These are phyloP conservation scores for Clitoria ternatea DNA, from an alignment of 306 rosid genomes.

Conservation along the genomic window DNA sequence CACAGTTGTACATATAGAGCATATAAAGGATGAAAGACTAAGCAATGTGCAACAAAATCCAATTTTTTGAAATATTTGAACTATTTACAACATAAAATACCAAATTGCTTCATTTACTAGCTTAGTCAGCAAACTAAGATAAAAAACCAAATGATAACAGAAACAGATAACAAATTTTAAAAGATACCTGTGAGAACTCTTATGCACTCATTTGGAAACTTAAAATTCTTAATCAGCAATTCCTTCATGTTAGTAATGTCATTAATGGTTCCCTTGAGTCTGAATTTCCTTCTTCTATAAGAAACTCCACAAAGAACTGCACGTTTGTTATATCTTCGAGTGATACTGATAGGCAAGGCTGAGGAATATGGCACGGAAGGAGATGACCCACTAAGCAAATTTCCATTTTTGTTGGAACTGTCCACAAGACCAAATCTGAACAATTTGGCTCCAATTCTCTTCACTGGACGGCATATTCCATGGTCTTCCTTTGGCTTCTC, in stretches of 20 bases:
- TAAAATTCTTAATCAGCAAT: slow-evolving; percentile 37
- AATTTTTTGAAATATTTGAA: no score
- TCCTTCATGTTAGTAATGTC: slow-evolving; percentile 58
- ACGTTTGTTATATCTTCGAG: slow-evolving; percentile 46
- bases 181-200: slow-evolving; percentile 64
- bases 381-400: background rate
- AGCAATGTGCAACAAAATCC: no score
- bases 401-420: background rate
- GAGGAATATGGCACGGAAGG: background rate
- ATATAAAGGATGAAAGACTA: no score
- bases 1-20: no score
- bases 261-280: slow-evolving; percentile 59
- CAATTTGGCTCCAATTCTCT: slow-evolving; percentile 15
- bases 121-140: no score
- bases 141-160: background rate
- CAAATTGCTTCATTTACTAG: no score
- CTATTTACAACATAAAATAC: no score
- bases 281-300: slow-evolving; percentile 43
- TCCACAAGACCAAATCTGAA: slow-evolving; percentile 12
- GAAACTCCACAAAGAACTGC: slow-evolving; percentile 83
- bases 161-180: background rate
- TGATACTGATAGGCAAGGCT: background rate
- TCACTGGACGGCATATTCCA: slow-evolving; percentile 17
- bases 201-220: slow-evolving; percentile 45
- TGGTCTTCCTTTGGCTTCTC: slow-evolving; percentile 9